A percentile compares a stretch with the other conserved stretches of the same genome.
Conservation (phyloP, 2,329 filamentous ascomycete genomes). For the Trichoderma sp. region DNA sequence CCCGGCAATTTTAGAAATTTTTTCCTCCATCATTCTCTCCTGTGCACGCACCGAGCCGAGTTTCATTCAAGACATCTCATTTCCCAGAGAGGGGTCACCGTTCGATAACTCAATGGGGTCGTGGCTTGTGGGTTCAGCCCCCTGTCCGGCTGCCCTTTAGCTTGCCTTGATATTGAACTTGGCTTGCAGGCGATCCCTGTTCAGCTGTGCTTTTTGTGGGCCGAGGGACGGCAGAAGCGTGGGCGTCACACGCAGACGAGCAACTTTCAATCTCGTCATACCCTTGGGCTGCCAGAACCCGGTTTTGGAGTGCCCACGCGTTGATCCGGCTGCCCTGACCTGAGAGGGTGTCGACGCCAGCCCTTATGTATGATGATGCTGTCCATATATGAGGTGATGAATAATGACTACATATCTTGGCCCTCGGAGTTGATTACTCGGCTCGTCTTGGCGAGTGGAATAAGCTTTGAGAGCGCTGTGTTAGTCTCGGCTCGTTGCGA, state of each 20-base stretch:
- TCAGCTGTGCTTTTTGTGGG: slow-evolving; percentile 22
- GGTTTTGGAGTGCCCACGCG: not conserved
- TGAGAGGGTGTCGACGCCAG: not conserved
- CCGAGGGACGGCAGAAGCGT: slow-evolving; percentile 2
- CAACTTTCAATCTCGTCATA: slow-evolving; percentile 21
- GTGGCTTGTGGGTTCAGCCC: slow-evolving; percentile 6
- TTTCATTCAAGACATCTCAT: slow-evolving; percentile 21
- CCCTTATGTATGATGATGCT: not conserved
- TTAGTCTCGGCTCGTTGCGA: slow-evolving; percentile 1
- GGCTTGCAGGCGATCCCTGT: slow-evolving; percentile 16
- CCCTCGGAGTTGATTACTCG: not conserved
- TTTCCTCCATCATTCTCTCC: not conserved
- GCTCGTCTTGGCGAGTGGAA: not conserved
- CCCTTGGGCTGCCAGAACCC: not conserved
- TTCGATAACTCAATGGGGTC: slow-evolving; percentile 16
- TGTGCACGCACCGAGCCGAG: not conserved
- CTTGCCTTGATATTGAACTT: not conserved
- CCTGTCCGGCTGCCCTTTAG: slow-evolving; percentile 7
- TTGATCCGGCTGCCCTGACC: not conserved
- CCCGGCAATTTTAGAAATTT: not conserved
- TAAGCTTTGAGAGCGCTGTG: not conserved
- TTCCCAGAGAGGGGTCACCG: slow-evolving; percentile 16
- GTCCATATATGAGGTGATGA: not conserved
- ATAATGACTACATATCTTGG: not conserved
- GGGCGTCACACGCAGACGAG: slow-evolving; percentile 15